These are phyloP conservation scores for Coniferiporia weirii DNA, from an alignment of 1,284 basidiomycete species.

Conservation along the genomic window DNA sequence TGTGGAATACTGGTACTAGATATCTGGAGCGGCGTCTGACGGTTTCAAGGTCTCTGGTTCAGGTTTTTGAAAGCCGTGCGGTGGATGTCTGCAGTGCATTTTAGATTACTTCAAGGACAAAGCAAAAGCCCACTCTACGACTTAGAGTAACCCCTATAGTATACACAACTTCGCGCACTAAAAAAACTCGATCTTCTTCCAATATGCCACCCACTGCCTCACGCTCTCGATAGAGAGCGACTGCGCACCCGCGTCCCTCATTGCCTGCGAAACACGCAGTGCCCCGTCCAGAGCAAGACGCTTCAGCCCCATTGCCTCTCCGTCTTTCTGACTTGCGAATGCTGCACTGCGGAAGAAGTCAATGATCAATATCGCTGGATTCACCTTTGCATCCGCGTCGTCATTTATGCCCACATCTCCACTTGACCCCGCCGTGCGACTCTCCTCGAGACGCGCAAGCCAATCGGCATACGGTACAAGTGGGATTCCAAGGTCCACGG, in stretches of 20 bases:
- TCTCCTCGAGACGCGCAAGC: slow-evolving; percentile 17
- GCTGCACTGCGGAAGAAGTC: slow-evolving; percentile 12
- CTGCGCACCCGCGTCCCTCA: neutral
- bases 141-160: no score
- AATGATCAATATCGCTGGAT: slow-evolving; percentile 15
- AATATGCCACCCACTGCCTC: slow-evolving; percentile 14
- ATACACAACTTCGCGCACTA: no score
- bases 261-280: neutral
- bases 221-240: slow-evolving; percentile 1
- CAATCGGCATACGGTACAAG: slow-evolving; percentile 25
- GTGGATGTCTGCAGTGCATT: no score
- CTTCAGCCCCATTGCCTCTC: neutral
- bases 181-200: slow-evolving; percentile 13
- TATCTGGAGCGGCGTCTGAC: no score
- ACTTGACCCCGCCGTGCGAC: no score
- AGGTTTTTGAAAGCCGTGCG: no score
- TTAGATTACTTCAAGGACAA: no score
- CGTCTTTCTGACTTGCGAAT: neutral
- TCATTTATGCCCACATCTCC: neutral
- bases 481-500: slow-evolving; percentile 22
- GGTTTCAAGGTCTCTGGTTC: no score
- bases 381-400: neutral
- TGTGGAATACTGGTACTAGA: no score
- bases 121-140: no score
- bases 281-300: neutral